Evolutionary conservation across 345 rosid species (phyloP).

Genomic region (Theobroma cacao): DNA sequence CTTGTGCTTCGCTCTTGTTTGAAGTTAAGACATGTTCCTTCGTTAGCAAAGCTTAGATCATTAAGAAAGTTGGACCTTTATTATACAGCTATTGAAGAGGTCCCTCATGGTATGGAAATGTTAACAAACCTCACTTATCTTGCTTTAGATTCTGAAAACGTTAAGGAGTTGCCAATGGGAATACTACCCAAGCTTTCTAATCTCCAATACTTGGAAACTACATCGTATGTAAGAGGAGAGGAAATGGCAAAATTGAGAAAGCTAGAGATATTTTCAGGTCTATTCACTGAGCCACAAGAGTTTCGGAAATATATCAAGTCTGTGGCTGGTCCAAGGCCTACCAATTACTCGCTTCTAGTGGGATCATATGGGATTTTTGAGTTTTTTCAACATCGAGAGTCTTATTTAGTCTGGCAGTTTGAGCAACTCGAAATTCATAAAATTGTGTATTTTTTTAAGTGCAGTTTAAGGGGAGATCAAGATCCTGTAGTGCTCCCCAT

Average conservation of each 20-base stretch:
- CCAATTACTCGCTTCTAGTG: not conserved
- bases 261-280: not conserved
- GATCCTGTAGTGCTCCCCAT: not conserved
- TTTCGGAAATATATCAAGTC: not conserved
- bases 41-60: not conserved
- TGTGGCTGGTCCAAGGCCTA: not conserved
- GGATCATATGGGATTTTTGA: too few species aligned
- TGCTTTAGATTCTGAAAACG: not conserved
- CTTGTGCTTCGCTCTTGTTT: not conserved
- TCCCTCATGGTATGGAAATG: not conserved
- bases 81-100: not conserved
- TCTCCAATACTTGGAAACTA: not conserved
- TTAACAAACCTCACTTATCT: not conserved
- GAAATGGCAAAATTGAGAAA: not conserved
- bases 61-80: not conserved
- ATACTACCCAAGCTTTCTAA: not conserved
- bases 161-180: not conserved
- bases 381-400: too few species aligned
- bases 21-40: not conserved
- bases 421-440: too few species aligned
- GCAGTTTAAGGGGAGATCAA: too few species aligned
- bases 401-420: too few species aligned
- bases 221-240: not conserved
- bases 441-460: too few species aligned
- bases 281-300: not conserved